These are phyloP conservation scores for Boletales sp. DNA, from an alignment of 768 basidiomycete species.

Conservation along the genomic window DNA sequence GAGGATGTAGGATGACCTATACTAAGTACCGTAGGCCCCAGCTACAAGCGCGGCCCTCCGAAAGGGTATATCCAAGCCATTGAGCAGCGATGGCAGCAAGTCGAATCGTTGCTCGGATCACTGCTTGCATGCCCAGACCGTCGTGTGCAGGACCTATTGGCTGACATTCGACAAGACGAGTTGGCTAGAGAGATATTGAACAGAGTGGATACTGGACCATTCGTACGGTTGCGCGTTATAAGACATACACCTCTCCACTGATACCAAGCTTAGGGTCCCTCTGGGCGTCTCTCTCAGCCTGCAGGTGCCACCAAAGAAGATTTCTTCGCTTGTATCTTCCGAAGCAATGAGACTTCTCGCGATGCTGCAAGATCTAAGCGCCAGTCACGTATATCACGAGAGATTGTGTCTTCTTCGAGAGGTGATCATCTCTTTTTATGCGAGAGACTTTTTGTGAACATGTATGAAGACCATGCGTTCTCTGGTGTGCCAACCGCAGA, in stretches of 20 bases:
- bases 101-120: slow-evolving; percentile 84
- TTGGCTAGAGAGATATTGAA: slow-evolving; percentile 74
- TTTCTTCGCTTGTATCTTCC: slow-evolving; percentile 71
- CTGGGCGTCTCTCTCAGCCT: slow-evolving; percentile 59
- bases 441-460: slow-evolving; percentile 5
- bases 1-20: background rate
- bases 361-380: slow-evolving; percentile 62
- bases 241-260: background rate
- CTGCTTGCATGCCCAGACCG: slow-evolving; percentile 70
- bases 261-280: slow-evolving; percentile 52
- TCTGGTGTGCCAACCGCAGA: slow-evolving; percentile 66
- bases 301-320: slow-evolving; percentile 70
- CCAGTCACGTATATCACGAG: slow-evolving; percentile 73
- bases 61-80: slow-evolving; percentile 94
- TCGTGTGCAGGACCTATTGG: slow-evolving; percentile 57
- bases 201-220: slow-evolving; percentile 77
- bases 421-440: slow-evolving; percentile 31
- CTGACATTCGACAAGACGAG: slow-evolving; percentile 65
- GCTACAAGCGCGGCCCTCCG: slow-evolving; percentile 80
- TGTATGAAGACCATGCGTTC: slow-evolving; percentile 47
- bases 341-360: slow-evolving; percentile 49
- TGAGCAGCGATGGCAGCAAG: slow-evolving; percentile 88
- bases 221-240: slow-evolving; percentile 43
- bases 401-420: slow-evolving; percentile 73
- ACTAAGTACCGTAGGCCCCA: slow-evolving; percentile 49